A percentile compares a stretch with the other conserved stretches of the same genome.
Conservation (phyloP, 2,329 filamentous ascomycete genomes). For the Sporothrix protearum region DNA sequence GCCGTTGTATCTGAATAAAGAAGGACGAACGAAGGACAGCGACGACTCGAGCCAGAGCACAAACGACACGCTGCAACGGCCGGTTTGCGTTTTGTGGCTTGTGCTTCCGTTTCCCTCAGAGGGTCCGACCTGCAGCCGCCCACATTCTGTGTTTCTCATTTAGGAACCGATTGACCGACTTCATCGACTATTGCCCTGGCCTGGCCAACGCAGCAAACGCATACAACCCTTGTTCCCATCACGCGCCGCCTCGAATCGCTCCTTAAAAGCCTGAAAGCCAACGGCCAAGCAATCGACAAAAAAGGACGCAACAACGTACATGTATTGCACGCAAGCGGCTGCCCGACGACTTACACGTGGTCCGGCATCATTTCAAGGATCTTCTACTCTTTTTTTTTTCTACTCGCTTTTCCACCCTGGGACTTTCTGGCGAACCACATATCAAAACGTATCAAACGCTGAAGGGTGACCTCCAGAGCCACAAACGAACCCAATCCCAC, state of each 20-base stretch:
- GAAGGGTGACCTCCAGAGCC: not conserved
- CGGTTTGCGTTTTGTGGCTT: conserved; percentile 7
- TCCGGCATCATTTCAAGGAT: not conserved
- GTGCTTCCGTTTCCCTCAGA: not conserved
- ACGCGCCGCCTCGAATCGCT: not conserved
- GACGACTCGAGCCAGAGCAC: conserved; percentile 11
- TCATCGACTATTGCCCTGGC: not conserved
- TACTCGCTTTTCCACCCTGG: not conserved
- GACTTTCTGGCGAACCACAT: conserved; percentile 13
- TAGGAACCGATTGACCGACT: not conserved
- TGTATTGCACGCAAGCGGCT: not conserved
- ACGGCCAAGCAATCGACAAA: not conserved
- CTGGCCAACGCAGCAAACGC: conserved; percentile 18
- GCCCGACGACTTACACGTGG: conserved; percentile 17
- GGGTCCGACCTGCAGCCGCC: not conserved
- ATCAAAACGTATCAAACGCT: conserved; percentile 14
- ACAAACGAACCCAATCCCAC: conserved; percentile 18
- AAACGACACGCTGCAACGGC: not conserved
- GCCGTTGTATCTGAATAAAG: not conserved
- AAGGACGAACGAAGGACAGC: not conserved
- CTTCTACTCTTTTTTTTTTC: not conserved
- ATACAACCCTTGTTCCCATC: conserved; percentile 12
- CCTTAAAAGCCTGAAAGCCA: not conserved
- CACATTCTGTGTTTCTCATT: not conserved
- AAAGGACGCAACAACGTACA: conserved; percentile 1